Conservation (phyloP, 2,329 filamentous ascomycete species). For the Botrytis aclada region DNA sequence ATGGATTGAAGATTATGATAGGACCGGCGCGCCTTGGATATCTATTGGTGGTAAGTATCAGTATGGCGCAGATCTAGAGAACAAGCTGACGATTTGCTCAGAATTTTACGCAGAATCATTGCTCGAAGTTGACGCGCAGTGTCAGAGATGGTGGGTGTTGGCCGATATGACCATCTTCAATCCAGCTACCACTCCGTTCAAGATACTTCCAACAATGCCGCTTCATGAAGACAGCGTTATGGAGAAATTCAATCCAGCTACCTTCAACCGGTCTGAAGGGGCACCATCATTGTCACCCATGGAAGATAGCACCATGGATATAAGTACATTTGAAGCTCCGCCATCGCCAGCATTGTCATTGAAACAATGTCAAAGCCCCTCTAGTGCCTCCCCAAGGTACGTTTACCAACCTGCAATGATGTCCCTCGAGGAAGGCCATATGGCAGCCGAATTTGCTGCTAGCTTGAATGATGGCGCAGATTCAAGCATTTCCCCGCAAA, state of each 20-base stretch:
- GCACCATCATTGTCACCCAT: neutral
- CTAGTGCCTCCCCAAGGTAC: neutral
- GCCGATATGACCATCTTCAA: neutral
- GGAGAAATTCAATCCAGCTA: neutral
- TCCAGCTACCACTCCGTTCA: neutral
- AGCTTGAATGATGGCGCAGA: neutral
- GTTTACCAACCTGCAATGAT: neutral
- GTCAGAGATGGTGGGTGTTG: constrained; percentile 11
- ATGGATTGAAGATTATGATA: constrained; percentile 9
- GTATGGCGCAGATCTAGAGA: neutral
- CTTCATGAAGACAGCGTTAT: neutral
- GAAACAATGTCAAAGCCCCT: neutral
- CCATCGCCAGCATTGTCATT: neutral
- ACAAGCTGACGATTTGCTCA: neutral
- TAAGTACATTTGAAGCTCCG: neutral
- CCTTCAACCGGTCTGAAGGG: neutral
- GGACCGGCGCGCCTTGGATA: neutral
- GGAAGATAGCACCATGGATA: neutral
- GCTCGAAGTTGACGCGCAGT: neutral
- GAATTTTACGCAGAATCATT: neutral
- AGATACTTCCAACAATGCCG: neutral
- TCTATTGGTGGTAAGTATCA: neutral
- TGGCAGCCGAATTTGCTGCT: too few species aligned
- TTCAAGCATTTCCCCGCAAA: neutral
- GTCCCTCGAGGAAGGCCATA: neutral